Evolutionary conservation across 169 alveolate genomes (phyloP).

Genomic region (Cyclospora cayetanensis): DNA sequence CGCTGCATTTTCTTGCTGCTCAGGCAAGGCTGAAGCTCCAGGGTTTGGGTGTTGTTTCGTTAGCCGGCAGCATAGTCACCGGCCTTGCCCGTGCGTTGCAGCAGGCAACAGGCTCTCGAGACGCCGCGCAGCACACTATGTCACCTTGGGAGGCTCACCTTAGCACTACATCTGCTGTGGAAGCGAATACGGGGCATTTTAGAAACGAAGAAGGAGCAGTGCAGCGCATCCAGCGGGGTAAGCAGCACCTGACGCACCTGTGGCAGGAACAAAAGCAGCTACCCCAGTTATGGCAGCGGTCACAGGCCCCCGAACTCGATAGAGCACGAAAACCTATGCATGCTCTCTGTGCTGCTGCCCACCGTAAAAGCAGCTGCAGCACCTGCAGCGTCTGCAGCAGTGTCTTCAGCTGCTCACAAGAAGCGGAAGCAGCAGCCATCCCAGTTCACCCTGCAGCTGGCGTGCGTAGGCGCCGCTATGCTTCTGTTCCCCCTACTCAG

Average conservation of each 20-base stretch:
- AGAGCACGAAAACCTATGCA: not conserved
- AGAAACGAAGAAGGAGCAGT: not conserved
- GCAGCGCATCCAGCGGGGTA: not conserved
- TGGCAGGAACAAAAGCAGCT: not conserved
- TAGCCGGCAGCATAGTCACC: not conserved
- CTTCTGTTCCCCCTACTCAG: not conserved
- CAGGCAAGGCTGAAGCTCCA: not conserved
- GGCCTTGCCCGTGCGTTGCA: not conserved
- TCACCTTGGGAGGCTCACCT: no score
- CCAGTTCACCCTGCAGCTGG: not conserved
- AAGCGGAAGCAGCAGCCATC: conserved; percentile 21
- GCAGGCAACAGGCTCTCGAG: not conserved
- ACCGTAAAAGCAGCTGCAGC: not conserved
- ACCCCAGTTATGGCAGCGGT: not conserved
- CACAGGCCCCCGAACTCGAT: not conserved
- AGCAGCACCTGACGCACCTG: not conserved
- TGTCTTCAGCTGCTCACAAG: not conserved
- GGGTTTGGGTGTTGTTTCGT: not conserved
- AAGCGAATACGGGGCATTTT: not conserved
- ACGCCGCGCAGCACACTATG: not conserved
- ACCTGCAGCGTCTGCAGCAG: not conserved
- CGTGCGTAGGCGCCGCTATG: not conserved
- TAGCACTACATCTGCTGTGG: not conserved
- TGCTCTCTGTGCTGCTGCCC: not conserved
- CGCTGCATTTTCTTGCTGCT: not conserved